A percentile compares a stretch with the other conserved stretches of the same genome.
These are phyloP conservation scores for Fraxinus ornus DNA, from an alignment of 305 asterid genomes.

Conservation along the genomic window DNA sequence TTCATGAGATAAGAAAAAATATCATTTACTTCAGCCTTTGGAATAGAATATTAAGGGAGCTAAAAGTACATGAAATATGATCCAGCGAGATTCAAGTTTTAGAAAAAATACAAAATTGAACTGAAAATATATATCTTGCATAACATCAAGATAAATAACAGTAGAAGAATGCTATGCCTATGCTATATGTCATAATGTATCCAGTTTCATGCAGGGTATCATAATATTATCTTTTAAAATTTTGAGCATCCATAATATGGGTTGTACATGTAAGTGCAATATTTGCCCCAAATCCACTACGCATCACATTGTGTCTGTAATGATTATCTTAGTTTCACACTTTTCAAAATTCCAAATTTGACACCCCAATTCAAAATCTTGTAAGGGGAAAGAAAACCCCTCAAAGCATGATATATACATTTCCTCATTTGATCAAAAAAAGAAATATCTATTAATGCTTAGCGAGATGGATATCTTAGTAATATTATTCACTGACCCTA, in stretches of 20 bases:
- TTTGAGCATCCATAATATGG: background rate
- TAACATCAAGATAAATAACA: background rate
- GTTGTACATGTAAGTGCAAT: background rate
- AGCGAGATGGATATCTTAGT: background rate
- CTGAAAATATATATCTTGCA: background rate
- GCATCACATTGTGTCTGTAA: background rate
- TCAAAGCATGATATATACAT: background rate
- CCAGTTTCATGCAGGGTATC: background rate
- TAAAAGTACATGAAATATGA: background rate
- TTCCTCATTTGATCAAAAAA: background rate
- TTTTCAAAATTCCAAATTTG: background rate
- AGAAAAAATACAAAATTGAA: background rate
- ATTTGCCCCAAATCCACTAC: background rate
- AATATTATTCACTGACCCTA: background rate
- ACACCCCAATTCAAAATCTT: background rate
- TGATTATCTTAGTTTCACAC: background rate
- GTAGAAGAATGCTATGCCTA: background rate
- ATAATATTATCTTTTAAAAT: background rate
- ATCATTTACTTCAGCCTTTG: background rate
- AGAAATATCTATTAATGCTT: background rate
- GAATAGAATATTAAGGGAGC: background rate
- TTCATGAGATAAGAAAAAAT: slow-evolving; percentile 19
- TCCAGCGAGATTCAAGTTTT: background rate
- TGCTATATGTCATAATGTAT: background rate
- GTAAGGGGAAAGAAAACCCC: background rate